Base-by-base conservation (phyloP, 73 alveolate species). In the Paramecium bursaria region DNA sequence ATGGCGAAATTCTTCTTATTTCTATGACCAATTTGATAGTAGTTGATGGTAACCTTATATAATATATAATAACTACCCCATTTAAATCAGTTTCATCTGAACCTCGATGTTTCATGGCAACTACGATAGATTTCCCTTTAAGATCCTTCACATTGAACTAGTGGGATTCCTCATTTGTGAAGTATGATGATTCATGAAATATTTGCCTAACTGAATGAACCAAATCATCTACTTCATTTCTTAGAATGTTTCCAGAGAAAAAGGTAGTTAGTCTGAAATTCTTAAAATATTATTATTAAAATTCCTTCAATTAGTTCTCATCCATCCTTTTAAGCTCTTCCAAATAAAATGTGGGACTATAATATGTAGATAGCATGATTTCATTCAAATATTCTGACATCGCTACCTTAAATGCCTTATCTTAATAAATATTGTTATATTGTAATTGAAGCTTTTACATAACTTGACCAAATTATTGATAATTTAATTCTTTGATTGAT, bases 1-100 rank as follows among this genome's bases (percentile, higher is more conserved):
- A 67, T 67, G 4, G 82, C 82, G 27, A 67, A 67, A 39, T 42
- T 67, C 60, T 67, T 67, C 35, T 67, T 67, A 14, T 42, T 67
- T 39, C 82, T 67, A 33, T 35, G 55, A 3, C 82, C 82, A 35
- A 67, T 67, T 67, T 67, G 17, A 67, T 67, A 67, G 27, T 67
- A 67, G 44, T 67, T 67, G 13, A 67, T 19, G 6, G 82, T 67
- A 0, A 39, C 82, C 21, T 57, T 57, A 67, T 67, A 39, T n/a
- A 67, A 42, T 67, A 67, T 39, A 39, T 67, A 10, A 67, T 19
- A 9, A 57, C 44, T 0, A 39, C 82, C 21, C 82, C 82, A 67
- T 67, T 67, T n/a, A 67, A 23, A 67, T 67, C 82, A 67, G 13
- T 67, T 2, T 14, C 7, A 67, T 67, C 82, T 19, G 60, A 53